A percentile compares a stretch with the other conserved stretches of the same genome.
Evolutionary conservation across 176 grass and related monocot genomes (phyloP).

Genomic region (Eragrostis nindensis): DNA sequence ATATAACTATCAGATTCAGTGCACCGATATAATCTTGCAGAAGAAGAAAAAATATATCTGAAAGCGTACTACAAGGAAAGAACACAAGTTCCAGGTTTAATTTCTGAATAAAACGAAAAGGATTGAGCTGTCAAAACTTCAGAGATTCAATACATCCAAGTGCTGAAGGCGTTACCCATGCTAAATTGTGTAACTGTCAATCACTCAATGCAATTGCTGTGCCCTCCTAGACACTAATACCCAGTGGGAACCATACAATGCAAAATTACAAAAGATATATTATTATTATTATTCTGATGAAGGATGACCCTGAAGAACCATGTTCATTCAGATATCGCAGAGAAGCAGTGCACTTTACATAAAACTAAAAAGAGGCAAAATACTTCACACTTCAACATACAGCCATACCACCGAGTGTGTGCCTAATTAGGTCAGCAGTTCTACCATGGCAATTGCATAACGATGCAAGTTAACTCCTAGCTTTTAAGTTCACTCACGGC

Average conservation of each 20-base stretch:
- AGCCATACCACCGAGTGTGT: background rate
- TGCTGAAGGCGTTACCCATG: no score
- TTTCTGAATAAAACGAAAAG: background rate
- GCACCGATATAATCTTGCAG: background rate
- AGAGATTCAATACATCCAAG: no score
- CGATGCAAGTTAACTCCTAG: background rate
- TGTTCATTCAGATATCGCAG: background rate
- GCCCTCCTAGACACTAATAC: conserved; percentile 7
- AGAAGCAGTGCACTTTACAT: background rate
- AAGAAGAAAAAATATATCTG: background rate
- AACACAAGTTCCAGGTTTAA: background rate
- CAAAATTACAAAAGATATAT: background rate
- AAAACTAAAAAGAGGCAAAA: no score
- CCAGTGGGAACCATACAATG: background rate
- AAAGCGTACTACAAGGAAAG: background rate
- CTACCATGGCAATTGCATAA: background rate
- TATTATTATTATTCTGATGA: background rate
- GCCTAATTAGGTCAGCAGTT: background rate
- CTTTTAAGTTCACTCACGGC: no score
- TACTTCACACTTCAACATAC: background rate
- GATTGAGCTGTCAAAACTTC: no score
- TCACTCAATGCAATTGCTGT: background rate
- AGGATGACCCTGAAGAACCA: background rate
- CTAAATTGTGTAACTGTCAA: background rate
- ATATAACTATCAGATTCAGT: conserved; percentile 13